Percentiles rank a stretch among this genome's conserved stretches.
These are phyloP conservation scores for Astragalus membranaceus DNA, from an alignment of 306 rosid species.

Conservation along the genomic window DNA sequence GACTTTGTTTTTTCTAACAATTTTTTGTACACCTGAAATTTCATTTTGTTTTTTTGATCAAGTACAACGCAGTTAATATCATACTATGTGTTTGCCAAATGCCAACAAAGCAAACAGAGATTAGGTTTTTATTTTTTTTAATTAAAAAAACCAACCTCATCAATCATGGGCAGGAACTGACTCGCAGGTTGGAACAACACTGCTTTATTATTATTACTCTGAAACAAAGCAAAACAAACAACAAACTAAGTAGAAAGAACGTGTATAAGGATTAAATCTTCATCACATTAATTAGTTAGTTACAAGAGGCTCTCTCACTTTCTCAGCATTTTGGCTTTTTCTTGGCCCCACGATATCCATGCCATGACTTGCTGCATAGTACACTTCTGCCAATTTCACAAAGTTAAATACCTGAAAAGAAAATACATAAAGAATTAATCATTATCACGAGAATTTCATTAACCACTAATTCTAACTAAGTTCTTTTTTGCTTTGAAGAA, in stretches of 20 bases:
- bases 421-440: background rate
- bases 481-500: background rate
- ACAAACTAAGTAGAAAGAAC: slow-evolving; percentile 7
- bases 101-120: too few species aligned
- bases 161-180: slow-evolving; percentile 76
- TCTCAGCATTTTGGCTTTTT: slow-evolving; percentile 34
- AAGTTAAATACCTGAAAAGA: slow-evolving; percentile 62
- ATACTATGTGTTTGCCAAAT: too few species aligned
- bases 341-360: slow-evolving; percentile 96
- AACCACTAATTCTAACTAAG: background rate
- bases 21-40: slow-evolving; percentile 54
- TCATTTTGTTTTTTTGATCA: too few species aligned
- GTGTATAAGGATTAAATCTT: background rate
- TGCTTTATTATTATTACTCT: slow-evolving; percentile 47
- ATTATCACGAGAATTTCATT: background rate
- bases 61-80: too few species aligned
- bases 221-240: slow-evolving; percentile 17
- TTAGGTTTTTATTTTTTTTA: too few species aligned
- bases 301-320: slow-evolving; percentile 36
- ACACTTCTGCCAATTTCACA: slow-evolving; percentile 67
- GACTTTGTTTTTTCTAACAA: slow-evolving; percentile 62
- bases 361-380: slow-evolving; percentile 97
- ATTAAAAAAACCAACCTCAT: slow-evolving; percentile 46
- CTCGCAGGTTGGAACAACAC: slow-evolving; percentile 74
- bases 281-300: background rate